A percentile compares a stretch with the other conserved stretches of the same genome.
These are phyloP conservation scores for Trematosphaeria pertusa DNA, from an alignment of 2,329 filamentous ascomycete genomes.

Conservation along the genomic window DNA sequence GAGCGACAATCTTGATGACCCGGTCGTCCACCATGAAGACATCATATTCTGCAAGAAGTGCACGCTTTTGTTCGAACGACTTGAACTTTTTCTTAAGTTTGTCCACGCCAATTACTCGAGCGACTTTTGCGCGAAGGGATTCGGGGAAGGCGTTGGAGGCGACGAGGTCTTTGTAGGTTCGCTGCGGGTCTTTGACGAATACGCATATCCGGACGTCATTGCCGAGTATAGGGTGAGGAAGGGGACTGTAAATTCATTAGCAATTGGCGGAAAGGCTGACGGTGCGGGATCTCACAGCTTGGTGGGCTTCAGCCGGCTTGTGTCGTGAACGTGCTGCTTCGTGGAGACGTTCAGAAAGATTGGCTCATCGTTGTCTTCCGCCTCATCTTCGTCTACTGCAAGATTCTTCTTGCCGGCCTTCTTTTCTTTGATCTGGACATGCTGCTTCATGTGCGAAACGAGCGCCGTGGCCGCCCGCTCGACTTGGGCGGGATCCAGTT, in stretches of 20 bases:
- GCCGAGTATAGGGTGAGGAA: conserved; percentile 77
- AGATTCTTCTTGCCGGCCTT: conserved; percentile 61
- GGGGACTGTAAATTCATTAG: conserved; percentile 44
- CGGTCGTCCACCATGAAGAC: conserved; percentile 93
- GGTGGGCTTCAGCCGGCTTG: conserved; percentile 79
- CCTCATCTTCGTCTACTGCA: conserved; percentile 54
- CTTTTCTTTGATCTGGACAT: conserved; percentile 55
- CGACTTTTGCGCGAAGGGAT: conserved; percentile 56
- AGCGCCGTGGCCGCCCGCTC: conserved; percentile 66
- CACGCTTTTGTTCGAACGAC: conserved; percentile 80
- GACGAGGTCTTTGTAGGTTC: conserved; percentile 88
- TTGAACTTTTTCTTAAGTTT: conserved; percentile 91
- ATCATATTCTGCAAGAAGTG: conserved; percentile 85
- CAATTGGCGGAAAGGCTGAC: not conserved
- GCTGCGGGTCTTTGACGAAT: conserved; percentile 83
- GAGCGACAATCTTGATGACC: conserved; percentile 75
- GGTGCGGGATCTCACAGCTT: conserved; percentile 64
- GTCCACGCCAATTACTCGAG: conserved; percentile 75
- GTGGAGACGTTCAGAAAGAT: conserved; percentile 69
- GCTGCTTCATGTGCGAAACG: conserved; percentile 63
- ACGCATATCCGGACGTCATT: conserved; percentile 77
- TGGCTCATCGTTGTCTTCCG: conserved; percentile 57
- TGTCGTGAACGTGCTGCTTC: conserved; percentile 73
- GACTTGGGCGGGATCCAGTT: conserved; percentile 59
- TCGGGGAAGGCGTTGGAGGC: conserved; percentile 67